Evolutionary conservation across 2,329 filamentous ascomycete species (phyloP).

Genomic region (Hymenoscyphus infarciens): DNA sequence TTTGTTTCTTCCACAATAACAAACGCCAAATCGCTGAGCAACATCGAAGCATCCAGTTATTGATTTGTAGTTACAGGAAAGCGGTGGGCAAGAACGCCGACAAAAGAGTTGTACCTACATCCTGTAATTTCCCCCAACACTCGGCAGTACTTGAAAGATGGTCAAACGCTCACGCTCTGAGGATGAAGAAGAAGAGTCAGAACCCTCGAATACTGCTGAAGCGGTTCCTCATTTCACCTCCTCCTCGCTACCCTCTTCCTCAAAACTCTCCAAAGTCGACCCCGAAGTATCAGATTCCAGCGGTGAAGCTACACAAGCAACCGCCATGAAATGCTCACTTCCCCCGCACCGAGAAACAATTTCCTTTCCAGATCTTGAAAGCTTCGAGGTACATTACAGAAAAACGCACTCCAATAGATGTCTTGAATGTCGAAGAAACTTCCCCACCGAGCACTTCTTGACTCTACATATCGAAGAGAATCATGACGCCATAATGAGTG

Average conservation of each 20-base stretch:
- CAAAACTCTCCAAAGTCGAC: slow-evolving; percentile 62
- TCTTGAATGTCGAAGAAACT: slow-evolving; percentile 78
- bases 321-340: slow-evolving; percentile 71
- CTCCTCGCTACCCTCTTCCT: slow-evolving; percentile 23
- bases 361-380: slow-evolving; percentile 68
- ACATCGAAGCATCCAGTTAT: no score
- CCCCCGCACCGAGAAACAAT: slow-evolving; percentile 72
- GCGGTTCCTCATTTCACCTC: slow-evolving; percentile 27
- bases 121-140: slow-evolving; percentile 37
- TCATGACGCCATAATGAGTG: slow-evolving; percentile 75
- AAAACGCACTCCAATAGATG: slow-evolving; percentile 82
- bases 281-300: slow-evolving; percentile 50
- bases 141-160: slow-evolving; percentile 42
- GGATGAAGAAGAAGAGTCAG: slow-evolving; percentile 38
- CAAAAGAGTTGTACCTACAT: background rate
- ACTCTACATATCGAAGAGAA: slow-evolving; percentile 84
- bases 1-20: no score
- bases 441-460: slow-evolving; percentile 79
- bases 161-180: slow-evolving; percentile 56
- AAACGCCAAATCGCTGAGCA: no score
- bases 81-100: background rate
- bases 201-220: slow-evolving; percentile 26
- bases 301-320: slow-evolving; percentile 27
- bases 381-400: slow-evolving; percentile 84
- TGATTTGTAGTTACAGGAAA: background rate